phyloP scores from a whole-genome alignment of 495 filamentous ascomycete genomes.

The Pseudevernia furfuracea region DNA sequence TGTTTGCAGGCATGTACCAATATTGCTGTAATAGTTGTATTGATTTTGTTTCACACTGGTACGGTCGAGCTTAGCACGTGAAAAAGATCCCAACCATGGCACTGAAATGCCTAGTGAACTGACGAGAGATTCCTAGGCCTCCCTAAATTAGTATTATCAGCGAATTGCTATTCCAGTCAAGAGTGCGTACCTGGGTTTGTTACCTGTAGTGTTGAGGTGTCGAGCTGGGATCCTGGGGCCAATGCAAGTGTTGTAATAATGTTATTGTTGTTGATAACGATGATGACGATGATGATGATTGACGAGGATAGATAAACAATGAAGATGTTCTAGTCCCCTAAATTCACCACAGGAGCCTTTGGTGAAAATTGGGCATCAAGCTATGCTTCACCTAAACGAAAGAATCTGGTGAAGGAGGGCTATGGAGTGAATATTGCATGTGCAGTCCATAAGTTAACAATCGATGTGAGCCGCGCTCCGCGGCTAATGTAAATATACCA shows the following conservation, averaged over 20 bases:
- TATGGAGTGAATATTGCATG: background rate
- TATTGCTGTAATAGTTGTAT: background rate
- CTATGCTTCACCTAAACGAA: background rate
- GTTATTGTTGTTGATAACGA: background rate
- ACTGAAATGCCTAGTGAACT: background rate
- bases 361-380: background rate
- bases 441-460: background rate
- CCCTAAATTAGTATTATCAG: background rate
- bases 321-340: background rate
- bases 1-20: background rate
- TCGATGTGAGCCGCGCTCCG: background rate
- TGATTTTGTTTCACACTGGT: background rate
- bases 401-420: background rate
- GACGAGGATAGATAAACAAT: background rate
- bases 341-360: background rate
- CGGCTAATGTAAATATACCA: background rate
- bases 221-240: background rate
- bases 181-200: background rate
- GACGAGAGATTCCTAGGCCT: background rate
- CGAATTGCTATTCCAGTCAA: background rate
- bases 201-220: background rate
- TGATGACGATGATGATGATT: background rate
- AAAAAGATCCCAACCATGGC: background rate
- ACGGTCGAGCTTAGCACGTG: background rate
- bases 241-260: too few relatives aligned